These are phyloP conservation scores for Whalleya microplaca DNA, from an alignment of 2,329 filamentous ascomycete genomes.

Conservation along the genomic window DNA sequence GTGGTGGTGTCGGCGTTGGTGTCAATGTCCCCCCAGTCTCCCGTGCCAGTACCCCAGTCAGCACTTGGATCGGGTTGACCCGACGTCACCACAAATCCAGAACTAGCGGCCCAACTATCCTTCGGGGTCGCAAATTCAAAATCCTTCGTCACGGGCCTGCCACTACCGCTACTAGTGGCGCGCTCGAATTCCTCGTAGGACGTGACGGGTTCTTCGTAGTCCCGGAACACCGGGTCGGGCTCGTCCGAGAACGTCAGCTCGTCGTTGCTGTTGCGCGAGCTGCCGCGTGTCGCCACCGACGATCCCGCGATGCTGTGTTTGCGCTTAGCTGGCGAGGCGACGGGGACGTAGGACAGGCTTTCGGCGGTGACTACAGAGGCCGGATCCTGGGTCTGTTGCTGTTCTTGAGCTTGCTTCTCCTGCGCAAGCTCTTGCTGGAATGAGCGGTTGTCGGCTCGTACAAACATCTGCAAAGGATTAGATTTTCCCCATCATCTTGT, in stretches of 20 bases:
- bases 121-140: too few relatives aligned
- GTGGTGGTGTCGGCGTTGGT: too few relatives aligned
- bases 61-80: too few relatives aligned
- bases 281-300: conserved; percentile 37
- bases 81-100: too few relatives aligned
- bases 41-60: conserved; percentile 1
- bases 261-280: conserved; percentile 29
- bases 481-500: not conserved
- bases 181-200: conserved; percentile 16
- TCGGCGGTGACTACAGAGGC: conserved; percentile 18
- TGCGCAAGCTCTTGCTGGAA: conserved; percentile 55
- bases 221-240: conserved; percentile 2
- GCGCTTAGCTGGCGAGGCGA: conserved; percentile 21
- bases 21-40: too few relatives aligned
- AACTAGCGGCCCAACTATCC: too few relatives aligned
- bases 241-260: conserved; percentile 31
- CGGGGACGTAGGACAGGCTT: conserved; percentile 22
- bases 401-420: conserved; percentile 37
- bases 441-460: conserved; percentile 54
- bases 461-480: conserved; percentile 48
- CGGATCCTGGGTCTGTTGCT: conserved; percentile 11
- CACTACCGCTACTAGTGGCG: too few relatives aligned
- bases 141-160: too few relatives aligned
- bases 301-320: conserved; percentile 34
- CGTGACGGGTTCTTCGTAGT: not conserved